Evolutionary conservation across 345 rosid species (phyloP), one percentile per base, ranked within the genome.

Genomic region (Noccaea bulbosa): DNA sequence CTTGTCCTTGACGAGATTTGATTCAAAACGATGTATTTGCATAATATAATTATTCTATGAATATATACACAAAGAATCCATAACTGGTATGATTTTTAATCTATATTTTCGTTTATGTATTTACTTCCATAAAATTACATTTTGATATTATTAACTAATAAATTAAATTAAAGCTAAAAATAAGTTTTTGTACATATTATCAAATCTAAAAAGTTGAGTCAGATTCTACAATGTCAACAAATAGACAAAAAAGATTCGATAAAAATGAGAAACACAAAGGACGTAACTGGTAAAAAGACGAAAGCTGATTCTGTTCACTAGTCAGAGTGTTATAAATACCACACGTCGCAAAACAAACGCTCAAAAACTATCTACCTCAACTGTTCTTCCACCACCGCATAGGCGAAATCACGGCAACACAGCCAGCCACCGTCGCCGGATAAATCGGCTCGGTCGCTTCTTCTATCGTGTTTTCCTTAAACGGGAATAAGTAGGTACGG

Each of bases 291-390:
- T 50, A 70, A 70, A 30, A 16, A 8, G 8, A 50, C 24, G n/a
- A 51, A 62, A 51, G 46, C 17, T 43, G 54, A 52, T 62, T 41
- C 30, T 41, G 45, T 51, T 61, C 11, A 50, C 37, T 40, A 30
- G 12, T 34, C 57, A 57, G 9, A 4, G 37, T 49, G 14, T 11
- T 50, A 71, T 62, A 71, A 51, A 62, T 50, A 71, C n/a, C 38
- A 32, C 50, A 70, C 50, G 15, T 22, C 6, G 51, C 74, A 39
- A 8, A 15, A 17, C 50, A 39, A 46, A 56, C 50, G 20, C 41
- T 39, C 34, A 8, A 38, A 69, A 11, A 17, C n/a, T 8, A 8
- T 56, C 27, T 45, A 44, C 73, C 47, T 34, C 65, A 4, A 57
- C 69, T 47, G 27, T 17, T 4, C 4, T 17, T 20, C 22, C 22